These are phyloP conservation scores for Kwoniella botswanensis DNA, from an alignment of 768 basidiomycete species.

Conservation along the genomic window DNA sequence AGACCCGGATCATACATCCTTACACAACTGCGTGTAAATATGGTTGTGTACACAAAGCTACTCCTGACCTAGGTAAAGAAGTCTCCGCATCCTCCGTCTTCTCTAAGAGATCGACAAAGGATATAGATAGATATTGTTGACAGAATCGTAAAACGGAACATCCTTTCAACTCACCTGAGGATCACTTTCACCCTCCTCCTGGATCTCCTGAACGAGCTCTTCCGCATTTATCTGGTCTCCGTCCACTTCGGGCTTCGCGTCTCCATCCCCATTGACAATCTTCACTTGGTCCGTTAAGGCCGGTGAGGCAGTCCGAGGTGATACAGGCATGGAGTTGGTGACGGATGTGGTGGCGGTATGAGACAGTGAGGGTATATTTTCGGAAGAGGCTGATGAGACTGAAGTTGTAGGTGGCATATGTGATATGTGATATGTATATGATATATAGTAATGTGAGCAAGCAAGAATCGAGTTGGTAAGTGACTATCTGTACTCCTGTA, in stretches of 20 bases:
- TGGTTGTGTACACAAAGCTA: not conserved
- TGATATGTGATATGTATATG: conserved; percentile 6
- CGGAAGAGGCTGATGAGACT: conserved; percentile 9
- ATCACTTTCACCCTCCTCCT: conserved; percentile 30
- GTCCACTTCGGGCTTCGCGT: not conserved
- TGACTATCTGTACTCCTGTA: not conserved
- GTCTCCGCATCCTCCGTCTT: not conserved
- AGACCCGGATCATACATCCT: not conserved
- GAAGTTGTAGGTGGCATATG: conserved; percentile 14
- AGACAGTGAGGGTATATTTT: conserved; percentile 20
- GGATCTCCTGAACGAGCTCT: conserved; percentile 24
- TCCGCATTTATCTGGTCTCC: conserved; percentile 6
- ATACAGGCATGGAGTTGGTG: conserved; percentile 33
- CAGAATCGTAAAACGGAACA: too few species aligned
- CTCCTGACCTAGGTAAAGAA: not conserved
- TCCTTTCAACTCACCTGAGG: conserved; percentile 23
- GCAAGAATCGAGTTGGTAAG: not conserved
- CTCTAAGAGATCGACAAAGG: too few species aligned
- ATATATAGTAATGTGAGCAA: not conserved
- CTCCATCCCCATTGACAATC: conserved; percentile 15
- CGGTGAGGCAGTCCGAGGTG: conserved; percentile 23
- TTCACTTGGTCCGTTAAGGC: conserved; percentile 14
- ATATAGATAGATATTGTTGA: too few species aligned
- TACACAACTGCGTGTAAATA: not conserved
- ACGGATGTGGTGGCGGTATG: conserved; percentile 36